Percentiles rank a stretch among this genome's conserved stretches.
Evolutionary conservation across 1,139 yeast species (phyloP).

Genomic region (Spathaspora jeffriesii): DNA sequence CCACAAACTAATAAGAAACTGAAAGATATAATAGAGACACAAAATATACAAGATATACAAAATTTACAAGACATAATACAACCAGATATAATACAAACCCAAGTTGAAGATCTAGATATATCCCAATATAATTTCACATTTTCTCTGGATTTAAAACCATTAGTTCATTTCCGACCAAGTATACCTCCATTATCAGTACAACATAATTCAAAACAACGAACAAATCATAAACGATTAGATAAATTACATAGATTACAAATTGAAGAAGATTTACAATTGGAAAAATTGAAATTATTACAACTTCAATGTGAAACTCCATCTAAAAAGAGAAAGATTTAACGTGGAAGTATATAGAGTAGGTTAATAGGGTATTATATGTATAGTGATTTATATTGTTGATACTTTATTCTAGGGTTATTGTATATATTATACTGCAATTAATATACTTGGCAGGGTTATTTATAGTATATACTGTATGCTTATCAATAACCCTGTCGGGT

Average conservation of each 20-base stretch:
- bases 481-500: not conserved
- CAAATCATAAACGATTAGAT: slow-evolving; percentile 5
- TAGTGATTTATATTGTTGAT: too few species aligned
- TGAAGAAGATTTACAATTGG: not conserved
- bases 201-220: slow-evolving; percentile 20
- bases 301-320: not conserved
- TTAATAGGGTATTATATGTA: too few species aligned
- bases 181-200: slow-evolving; percentile 47
- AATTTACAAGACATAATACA: not conserved
- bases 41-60: not conserved
- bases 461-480: too few species aligned
- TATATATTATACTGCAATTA: not conserved
- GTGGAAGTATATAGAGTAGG: too few species aligned
- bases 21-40: not conserved
- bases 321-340: not conserved
- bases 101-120: too few species aligned
- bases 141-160: slow-evolving; percentile 27
- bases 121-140: slow-evolving; percentile 43
- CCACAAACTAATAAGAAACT: not conserved
- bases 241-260: slow-evolving; percentile 4
- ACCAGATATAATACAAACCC: not conserved
- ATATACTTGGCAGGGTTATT: too few species aligned
- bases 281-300: not conserved
- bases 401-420: too few species aligned
- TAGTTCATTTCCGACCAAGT: slow-evolving; percentile 44